Percentiles rank a stretch among this genome's conserved stretches.
Evolutionary conservation across 805 yeast species (phyloP).

Genomic region (Saturnispora galanensis): DNA sequence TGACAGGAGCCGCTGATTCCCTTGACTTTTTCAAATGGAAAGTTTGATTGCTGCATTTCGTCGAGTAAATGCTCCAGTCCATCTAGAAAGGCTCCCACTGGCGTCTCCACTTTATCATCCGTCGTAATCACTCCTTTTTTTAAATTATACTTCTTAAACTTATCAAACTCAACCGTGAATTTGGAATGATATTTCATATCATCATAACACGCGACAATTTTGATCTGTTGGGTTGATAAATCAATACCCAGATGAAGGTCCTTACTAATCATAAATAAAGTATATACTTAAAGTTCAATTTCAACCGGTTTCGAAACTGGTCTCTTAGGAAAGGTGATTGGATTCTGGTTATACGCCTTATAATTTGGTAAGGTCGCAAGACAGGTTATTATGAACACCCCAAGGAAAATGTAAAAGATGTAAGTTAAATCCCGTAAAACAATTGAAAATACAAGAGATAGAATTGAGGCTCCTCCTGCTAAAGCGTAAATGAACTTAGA

Average conservation of each 20-base stretch:
- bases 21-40: slow-evolving; percentile 50
- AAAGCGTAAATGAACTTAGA: slow-evolving; percentile 22
- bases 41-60: slow-evolving; percentile 37
- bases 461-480: slow-evolving; percentile 26
- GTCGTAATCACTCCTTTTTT: slow-evolving; percentile 60
- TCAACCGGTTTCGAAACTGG: slow-evolving; percentile 7
- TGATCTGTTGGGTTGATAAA: slow-evolving; percentile 82
- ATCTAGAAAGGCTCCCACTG: slow-evolving; percentile 86
- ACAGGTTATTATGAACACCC: slow-evolving; percentile 26
- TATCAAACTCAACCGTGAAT: slow-evolving; percentile 64
- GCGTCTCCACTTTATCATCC: slow-evolving; percentile 53
- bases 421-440: slow-evolving; percentile 33
- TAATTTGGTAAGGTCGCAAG: slow-evolving; percentile 48
- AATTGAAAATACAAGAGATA: slow-evolving; percentile 41
- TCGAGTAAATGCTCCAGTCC: slow-evolving; percentile 59
- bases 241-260: slow-evolving; percentile 61
- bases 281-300: slow-evolving; percentile 7
- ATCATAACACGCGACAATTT: slow-evolving; percentile 55
- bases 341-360: slow-evolving; percentile 42
- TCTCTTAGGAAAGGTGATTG: slow-evolving; percentile 37
- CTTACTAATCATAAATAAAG: slow-evolving; percentile 5
- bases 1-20: slow-evolving; percentile 83
- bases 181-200: slow-evolving; percentile 38
- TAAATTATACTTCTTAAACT: slow-evolving; percentile 46
- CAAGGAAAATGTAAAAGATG: slow-evolving; percentile 32